Conservation (phyloP, 208 protist genomes). For the Novymonas esmeraldas region DNA sequence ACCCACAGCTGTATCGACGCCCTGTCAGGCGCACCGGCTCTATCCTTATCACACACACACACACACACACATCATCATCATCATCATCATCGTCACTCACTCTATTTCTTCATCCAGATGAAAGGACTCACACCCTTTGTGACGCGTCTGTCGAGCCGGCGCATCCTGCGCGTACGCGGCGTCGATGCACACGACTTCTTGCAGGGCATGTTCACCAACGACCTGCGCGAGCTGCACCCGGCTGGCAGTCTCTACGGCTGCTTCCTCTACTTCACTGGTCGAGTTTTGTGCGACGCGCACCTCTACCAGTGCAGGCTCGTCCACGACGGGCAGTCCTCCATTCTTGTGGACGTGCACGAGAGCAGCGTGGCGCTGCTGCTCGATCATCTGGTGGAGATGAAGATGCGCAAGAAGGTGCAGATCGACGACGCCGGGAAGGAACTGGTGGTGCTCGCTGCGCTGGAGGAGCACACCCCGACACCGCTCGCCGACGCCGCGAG, state of each 20-base stretch:
- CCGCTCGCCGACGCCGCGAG: background rate
- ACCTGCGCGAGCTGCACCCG: slow-evolving; percentile 57
- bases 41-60: background rate
- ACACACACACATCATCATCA: background rate
- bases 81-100: background rate
- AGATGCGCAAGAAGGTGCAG: slow-evolving; percentile 75
- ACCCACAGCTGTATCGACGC: no score
- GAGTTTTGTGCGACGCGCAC: slow-evolving; percentile 83
- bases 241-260: slow-evolving; percentile 76
- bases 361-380: slow-evolving; percentile 31
- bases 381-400: slow-evolving; percentile 77
- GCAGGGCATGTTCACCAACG: slow-evolving; percentile 85
- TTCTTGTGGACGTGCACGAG: slow-evolving; percentile 74
- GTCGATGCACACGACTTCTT: slow-evolving; percentile 66
- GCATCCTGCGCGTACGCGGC: slow-evolving; percentile 68
- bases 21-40: no score
- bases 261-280: slow-evolving; percentile 83
- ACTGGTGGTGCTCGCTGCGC: slow-evolving; percentile 50
- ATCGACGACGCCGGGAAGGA: slow-evolving; percentile 60
- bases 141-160: slow-evolving; percentile 43
- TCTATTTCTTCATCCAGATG: slow-evolving; percentile 5
- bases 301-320: slow-evolving; percentile 51
- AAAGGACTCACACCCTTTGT: slow-evolving; percentile 16
- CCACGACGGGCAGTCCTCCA: slow-evolving; percentile 35
- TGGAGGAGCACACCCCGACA: slow-evolving; percentile 7